Evolutionary conservation across 164 flowering plant genomes (phyloP).

Genomic region (Vitis rupestris): DNA sequence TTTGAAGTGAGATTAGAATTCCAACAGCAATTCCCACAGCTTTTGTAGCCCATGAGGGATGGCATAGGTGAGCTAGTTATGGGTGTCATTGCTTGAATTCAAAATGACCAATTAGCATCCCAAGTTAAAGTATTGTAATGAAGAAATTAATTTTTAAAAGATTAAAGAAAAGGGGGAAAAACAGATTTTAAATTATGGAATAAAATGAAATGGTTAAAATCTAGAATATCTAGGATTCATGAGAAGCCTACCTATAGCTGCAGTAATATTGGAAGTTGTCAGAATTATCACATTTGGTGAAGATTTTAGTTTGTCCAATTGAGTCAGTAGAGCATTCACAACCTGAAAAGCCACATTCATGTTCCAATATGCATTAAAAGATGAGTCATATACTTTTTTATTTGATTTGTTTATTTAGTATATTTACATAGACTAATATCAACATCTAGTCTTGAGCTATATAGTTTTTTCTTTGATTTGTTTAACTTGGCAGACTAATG

Average conservation of each 20-base stretch:
- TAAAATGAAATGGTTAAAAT: neutral
- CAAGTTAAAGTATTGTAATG: no score
- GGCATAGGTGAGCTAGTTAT: no score
- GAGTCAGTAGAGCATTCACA: conserved; percentile 94
- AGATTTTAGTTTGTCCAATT: conserved; percentile 91
- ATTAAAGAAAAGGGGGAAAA: neutral
- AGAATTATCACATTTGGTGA: conserved; percentile 90
- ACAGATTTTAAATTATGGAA: neutral
- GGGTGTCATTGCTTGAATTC: no score
- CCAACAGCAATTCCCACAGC: no score
- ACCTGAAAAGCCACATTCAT: conserved; percentile 52
- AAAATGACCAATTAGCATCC: no score
- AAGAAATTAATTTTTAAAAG: no score
- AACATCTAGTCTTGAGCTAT: no score
- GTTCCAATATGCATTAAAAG: neutral
- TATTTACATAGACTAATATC: no score
- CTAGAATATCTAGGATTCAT: neutral
- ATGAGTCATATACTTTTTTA: neutral
- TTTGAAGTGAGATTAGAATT: no score
- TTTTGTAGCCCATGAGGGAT: no score
- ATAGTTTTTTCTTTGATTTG: no score
- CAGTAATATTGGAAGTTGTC: conserved; percentile 96
- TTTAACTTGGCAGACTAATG: no score
- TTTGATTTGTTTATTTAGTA: neutral
- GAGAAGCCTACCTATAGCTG: conserved; percentile 83